Percentiles rank a stretch among this genome's conserved stretches.
phyloP scores from a whole-genome alignment of 106 monocot genomes.

The Dioscorea dumetorum region DNA sequence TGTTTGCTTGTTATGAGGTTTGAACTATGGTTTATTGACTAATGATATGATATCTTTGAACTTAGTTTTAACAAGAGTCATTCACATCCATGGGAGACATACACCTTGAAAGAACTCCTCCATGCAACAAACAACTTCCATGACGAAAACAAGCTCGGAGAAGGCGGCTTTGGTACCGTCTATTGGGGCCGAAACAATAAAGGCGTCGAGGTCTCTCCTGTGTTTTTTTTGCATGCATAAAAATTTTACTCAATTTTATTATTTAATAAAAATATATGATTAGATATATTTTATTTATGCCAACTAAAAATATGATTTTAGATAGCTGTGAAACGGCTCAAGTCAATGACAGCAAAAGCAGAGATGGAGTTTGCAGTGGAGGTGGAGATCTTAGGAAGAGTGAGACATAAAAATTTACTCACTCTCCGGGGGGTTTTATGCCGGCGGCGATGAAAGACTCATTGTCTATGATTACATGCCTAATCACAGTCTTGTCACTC shows the following conservation, averaged over 20 bases:
- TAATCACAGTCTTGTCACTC: constrained; percentile 29
- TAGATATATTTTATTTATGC: too few relatives aligned
- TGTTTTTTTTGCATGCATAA: background rate
- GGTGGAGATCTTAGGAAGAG: constrained; percentile 40
- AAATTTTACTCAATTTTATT: background rate
- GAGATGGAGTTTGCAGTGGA: constrained; percentile 50
- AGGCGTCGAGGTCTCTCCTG: constrained; percentile 25
- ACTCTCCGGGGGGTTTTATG: constrained; percentile 31
- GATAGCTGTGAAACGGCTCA: constrained; percentile 42
- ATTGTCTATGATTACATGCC: constrained; percentile 52
- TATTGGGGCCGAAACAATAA: constrained; percentile 34
- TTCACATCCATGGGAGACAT: constrained; percentile 27
- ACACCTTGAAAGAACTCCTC: constrained; percentile 30
- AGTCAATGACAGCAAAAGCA: constrained; percentile 29
- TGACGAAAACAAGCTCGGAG: constrained; percentile 43
- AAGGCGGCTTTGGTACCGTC: constrained; percentile 55
- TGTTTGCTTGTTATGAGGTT: background rate
- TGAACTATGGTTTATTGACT: too few relatives aligned
- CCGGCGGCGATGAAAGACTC: constrained; percentile 26
- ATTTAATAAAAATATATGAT: background rate
- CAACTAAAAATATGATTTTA: background rate
- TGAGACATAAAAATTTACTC: constrained; percentile 41
- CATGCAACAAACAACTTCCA: constrained; percentile 43
- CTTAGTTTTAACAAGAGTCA: background rate
- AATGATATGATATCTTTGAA: too few relatives aligned